Base-by-base conservation (phyloP, 768 basidiomycete species). In the Panaeolus papilionaceus region DNA sequence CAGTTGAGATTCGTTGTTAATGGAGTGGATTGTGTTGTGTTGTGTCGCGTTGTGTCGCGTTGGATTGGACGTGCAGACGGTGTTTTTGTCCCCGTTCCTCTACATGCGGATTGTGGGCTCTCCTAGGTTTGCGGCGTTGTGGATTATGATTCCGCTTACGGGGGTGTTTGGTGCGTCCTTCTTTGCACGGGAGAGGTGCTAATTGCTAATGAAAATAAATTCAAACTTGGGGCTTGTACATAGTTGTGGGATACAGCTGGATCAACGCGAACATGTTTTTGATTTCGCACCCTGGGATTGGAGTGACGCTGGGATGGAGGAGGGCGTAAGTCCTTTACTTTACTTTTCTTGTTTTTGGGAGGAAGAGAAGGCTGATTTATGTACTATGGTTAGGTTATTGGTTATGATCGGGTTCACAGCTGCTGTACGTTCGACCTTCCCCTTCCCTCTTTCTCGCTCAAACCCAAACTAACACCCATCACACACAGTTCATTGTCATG, bases 361-460 rank as follows among this genome's bases (percentile, higher is more conserved):
- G n/a, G 16, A 7, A n/a, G 9, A 23, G 2, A 49, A 3, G n/a
- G 23, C 23, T 23, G 23, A 23, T 7, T 20, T 4, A 49, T 49
- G 5, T 7, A 23, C 20, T 10, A 49, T 6, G 7, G 3, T 37
- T 62, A 84, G 83, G 28, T 70, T 84, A 33, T 77, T 84, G 20
- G 82, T 84, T 64, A 78, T 82, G 38, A 80, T 82, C 63, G 83
- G 83, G 2, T 84, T 84, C 38, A 76, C 79, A n/a, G 81, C 82
- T 33, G 79, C 76, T 16, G 83, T 84, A 67, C 42, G 80, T 74
- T n/a, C 38, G 14, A 20, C 23, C 10, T 42, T 26, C 7, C 23
- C 12, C 20, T 20, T 16, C 7, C 45, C 16, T 45, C 16, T 18
- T 45, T 45, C 12, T 11, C 44, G 9, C 4, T 45, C 16, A 45